Evolutionary conservation across 352 stramenopile genomes (phyloP).

Genomic region (Lagenidium sp.): DNA sequence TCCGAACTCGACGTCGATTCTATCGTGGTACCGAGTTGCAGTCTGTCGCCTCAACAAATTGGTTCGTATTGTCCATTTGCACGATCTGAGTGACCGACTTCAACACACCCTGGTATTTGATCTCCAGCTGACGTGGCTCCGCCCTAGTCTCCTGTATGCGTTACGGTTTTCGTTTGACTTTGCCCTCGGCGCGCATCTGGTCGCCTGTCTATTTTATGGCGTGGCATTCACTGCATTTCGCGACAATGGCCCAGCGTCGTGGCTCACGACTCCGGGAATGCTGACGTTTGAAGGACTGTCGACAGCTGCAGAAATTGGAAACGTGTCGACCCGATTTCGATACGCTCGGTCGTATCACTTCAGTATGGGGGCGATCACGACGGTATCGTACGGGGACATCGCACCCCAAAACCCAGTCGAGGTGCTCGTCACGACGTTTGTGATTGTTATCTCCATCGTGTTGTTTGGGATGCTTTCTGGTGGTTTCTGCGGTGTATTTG

Average conservation of each 20-base stretch:
- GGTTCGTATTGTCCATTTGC: constrained; percentile 39
- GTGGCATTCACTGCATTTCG: constrained; percentile 5
- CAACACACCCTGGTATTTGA: constrained; percentile 55
- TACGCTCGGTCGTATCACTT: constrained; percentile 58
- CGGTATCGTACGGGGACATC: constrained; percentile 66
- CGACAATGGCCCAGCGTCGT: constrained; percentile 3
- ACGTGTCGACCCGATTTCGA: constrained; percentile 21
- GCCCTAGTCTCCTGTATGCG: constrained; percentile 22
- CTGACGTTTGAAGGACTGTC: constrained; percentile 26
- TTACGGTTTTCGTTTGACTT: constrained; percentile 28
- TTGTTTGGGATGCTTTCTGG: constrained; percentile 73
- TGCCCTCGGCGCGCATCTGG: constrained; percentile 15
- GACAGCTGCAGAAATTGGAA: constrained; percentile 18
- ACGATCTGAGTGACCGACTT: constrained; percentile 29
- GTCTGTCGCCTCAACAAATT: constrained; percentile 48
- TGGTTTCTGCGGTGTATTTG: constrained; percentile 60
- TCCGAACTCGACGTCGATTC: constrained; percentile 4
- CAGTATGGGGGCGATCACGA: constrained; percentile 70
- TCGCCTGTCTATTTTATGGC: constrained; percentile 19
- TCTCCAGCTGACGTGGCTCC: constrained; percentile 8
- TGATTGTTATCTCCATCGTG: constrained; percentile 58
- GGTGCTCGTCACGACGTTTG: constrained; percentile 31
- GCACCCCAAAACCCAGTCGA: constrained; percentile 51
- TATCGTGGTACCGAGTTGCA: constrained; percentile 39
- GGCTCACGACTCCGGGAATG: constrained; percentile 27